These are phyloP conservation scores for Neospora caninum DNA, from an alignment of 169 alveolate genomes.

Conservation along the genomic window DNA sequence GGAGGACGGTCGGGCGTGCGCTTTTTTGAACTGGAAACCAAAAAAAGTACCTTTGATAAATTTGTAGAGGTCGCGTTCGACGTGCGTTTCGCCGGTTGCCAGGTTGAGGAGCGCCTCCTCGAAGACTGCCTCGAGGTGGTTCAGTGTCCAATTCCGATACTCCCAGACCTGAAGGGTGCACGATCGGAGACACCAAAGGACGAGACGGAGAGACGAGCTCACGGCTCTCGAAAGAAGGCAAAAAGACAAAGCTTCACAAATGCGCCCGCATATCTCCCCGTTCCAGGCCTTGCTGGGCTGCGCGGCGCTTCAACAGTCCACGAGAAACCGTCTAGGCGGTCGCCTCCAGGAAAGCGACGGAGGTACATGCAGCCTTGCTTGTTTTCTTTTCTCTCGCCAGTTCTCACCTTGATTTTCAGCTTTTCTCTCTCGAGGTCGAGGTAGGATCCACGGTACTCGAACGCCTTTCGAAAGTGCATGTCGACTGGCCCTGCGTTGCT, in stretches of 20 bases:
- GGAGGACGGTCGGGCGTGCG: no score
- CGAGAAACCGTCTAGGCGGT: no score
- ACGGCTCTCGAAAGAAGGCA: not conserved
- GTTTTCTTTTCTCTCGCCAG: no score
- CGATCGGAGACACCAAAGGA: not conserved
- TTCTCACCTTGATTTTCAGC: conserved; percentile 58
- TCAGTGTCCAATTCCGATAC: conserved; percentile 40
- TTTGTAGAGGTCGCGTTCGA: conserved; percentile 63
- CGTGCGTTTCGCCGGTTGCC: conserved; percentile 55
- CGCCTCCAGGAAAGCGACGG: no score
- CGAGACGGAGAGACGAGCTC: not conserved
- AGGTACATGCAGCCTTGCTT: no score
- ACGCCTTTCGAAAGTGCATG: conserved; percentile 48
- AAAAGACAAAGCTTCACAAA: no score
- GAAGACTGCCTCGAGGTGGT: conserved; percentile 45
- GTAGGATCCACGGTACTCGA: conserved; percentile 67
- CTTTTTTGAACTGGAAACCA: no score
- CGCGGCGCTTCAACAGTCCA: no score
- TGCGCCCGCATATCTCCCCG: no score
- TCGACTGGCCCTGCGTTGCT: not conserved
- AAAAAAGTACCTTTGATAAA: conserved; percentile 46
- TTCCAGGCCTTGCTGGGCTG: no score
- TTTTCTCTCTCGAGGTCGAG: conserved; percentile 62
- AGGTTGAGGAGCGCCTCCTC: conserved; percentile 58
- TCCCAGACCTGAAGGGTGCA: conserved; percentile 61